Percentiles rank a stretch among this genome's conserved stretches.
Evolutionary conservation across 2,329 filamentous ascomycete species (phyloP).

Genomic region (Clonostachys byssicola): DNA sequence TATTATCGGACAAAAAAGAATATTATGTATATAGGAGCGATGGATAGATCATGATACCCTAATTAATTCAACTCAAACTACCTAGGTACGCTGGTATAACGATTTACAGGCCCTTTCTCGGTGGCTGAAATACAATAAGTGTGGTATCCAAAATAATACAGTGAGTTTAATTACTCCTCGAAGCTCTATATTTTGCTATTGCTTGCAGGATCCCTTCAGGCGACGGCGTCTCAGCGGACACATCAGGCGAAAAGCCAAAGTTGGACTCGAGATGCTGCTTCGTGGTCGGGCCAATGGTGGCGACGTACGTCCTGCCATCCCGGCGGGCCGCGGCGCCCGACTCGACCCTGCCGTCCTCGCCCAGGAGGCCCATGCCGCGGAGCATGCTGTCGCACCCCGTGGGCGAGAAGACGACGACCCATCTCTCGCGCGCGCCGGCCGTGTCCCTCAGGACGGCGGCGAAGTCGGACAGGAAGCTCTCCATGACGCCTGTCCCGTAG

Average conservation of each 20-base stretch:
- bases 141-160: too few species aligned
- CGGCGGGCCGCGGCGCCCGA: constrained; percentile 44
- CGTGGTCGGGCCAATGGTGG: constrained; percentile 93
- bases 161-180: too few species aligned
- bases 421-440: constrained; percentile 38
- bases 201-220: constrained; percentile 68
- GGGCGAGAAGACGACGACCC: constrained; percentile 74
- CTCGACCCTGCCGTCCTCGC: constrained; percentile 21
- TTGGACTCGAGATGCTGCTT: constrained; percentile 63
- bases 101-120: too few species aligned
- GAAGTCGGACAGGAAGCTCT: constrained; percentile 71
- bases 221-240: constrained; percentile 78
- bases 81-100: constrained; percentile 8
- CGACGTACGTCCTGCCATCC: constrained; percentile 56
- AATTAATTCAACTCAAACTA: constrained; percentile 1
- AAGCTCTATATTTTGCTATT: constrained; percentile 48
- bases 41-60: too few species aligned
- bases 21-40: too few species aligned
- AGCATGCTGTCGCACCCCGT: constrained; percentile 61
- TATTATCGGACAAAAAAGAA: too few species aligned
- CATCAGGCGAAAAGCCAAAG: constrained; percentile 68
- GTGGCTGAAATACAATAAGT: too few species aligned
- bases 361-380: constrained; percentile 44
- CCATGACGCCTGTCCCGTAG: constrained; percentile 83
- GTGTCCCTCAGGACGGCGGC: constrained; percentile 41